Conservation (phyloP, 257 asterid genomes). For the Nicotiana otophora region DNA sequence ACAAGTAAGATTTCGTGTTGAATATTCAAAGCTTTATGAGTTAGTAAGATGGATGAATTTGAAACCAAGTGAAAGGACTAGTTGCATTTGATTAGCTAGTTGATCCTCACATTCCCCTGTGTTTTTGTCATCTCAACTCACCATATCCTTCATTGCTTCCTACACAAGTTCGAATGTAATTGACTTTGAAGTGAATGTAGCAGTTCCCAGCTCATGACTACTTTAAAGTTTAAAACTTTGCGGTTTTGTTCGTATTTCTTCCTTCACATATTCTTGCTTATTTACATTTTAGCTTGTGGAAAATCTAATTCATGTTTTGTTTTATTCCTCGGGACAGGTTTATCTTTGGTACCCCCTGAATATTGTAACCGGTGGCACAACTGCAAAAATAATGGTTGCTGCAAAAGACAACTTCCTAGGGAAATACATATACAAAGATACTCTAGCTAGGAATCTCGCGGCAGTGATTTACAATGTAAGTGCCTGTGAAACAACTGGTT, state of each 20-base stretch:
- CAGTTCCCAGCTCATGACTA: background rate
- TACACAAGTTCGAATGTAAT: background rate
- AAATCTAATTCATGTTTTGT: constrained; percentile 7
- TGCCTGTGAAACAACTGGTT: background rate
- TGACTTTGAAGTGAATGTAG: background rate
- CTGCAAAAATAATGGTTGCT: constrained; percentile 93
- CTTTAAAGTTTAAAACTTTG: background rate
- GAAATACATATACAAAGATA: constrained; percentile 89
- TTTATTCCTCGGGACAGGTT: constrained; percentile 44
- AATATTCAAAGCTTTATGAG: background rate
- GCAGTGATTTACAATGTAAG: constrained; percentile 80
- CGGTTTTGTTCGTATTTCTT: background rate
- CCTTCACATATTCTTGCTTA: background rate
- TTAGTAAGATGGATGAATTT: background rate
- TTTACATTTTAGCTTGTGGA: background rate
- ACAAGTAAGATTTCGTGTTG: background rate
- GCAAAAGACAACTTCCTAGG: constrained; percentile 94
- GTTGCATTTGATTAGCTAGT: background rate
- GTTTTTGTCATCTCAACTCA: background rate
- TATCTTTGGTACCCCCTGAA: constrained; percentile 95
- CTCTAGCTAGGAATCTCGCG: constrained; percentile 90
- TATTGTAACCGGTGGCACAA: constrained; percentile 90
- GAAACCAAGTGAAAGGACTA: background rate
- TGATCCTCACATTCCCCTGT: background rate
- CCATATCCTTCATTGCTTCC: background rate